Base-by-base conservation (phyloP, 2,329 filamentous ascomycete genomes). In the Paraphoma chrysanthemicola region DNA sequence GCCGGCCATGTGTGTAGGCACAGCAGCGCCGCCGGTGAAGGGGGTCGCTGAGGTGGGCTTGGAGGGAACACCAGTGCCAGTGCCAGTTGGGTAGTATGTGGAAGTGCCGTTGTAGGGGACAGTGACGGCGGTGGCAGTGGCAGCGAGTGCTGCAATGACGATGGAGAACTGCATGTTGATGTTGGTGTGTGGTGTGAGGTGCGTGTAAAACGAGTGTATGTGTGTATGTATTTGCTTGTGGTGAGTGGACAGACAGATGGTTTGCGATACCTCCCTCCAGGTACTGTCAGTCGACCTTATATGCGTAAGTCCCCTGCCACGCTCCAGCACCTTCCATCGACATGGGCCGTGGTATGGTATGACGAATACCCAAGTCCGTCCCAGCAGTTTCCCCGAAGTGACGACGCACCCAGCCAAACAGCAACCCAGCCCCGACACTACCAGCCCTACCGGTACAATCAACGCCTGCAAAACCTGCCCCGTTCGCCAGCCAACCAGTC, bases 151-250 rank as follows among this genome's bases (percentile, higher is more conserved):
- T 49, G 62, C 59, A 51, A 63, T 50, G 53, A 67, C 23, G 55
- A 65, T 48, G 57, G 70, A 67, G 68, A 73, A 70, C 63, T 72
- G 70, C 70, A 73, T 72, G 28, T 63, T 68, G 57, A 51, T 31
- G 55, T 60, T 53, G 36, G 48, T 48, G 44, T 59, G 49, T 54
- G 33, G 33, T 36, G 33, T 39, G 41, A 51, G 10, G 14, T 8
- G 16, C 9, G 29, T n/a, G 14, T 12, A 36, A 14, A 12, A 11
- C n/a, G 10, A 8, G 28, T 29, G 28, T 41, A 38, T 12, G n/a
- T 41, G 28, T 28, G 10, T 31, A 38, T 12, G n/a, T 41, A 28
- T 28, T 4, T 31, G 23, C 16, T 14, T 23, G 14, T 16, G 11
- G 9, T 9, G 16, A 16, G 16, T 11, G 39, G 18, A 43, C 8